phyloP scores from a whole-genome alignment of 495 filamentous ascomycete species.

The Recurvomyces mirabilis region DNA sequence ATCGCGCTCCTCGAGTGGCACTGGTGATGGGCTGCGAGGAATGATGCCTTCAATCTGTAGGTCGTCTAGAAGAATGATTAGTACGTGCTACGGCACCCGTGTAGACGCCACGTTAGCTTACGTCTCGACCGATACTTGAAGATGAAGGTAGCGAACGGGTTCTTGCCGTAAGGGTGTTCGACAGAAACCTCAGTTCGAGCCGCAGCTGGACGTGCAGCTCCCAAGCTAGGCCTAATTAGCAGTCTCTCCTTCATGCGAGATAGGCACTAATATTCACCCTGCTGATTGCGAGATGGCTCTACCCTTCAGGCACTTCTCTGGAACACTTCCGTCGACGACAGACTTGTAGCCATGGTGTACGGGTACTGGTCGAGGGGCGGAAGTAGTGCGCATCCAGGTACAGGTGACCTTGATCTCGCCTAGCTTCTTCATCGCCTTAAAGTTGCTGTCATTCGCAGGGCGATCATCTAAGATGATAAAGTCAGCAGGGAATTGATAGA shows the following conservation, averaged over 20 bases:
- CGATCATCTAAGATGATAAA: background rate
- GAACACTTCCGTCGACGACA: background rate
- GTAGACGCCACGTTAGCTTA: background rate
- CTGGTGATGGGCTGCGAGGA: constrained; percentile 17
- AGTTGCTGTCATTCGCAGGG: background rate
- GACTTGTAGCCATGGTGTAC: too few species aligned
- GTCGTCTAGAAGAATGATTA: constrained; percentile 15
- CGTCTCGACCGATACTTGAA: constrained; percentile 21
- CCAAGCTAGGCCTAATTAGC: constrained; percentile 1
- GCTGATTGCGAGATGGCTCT: constrained; percentile 13
- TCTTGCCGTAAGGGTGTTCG: constrained; percentile 3
- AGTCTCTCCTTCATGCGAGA: background rate
- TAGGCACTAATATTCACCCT: constrained; percentile 5
- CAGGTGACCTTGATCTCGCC: background rate
- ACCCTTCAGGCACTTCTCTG: constrained; percentile 22
- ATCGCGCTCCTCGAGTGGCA: constrained; percentile 19
- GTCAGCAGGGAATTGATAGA: background rate
- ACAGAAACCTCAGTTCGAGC: background rate
- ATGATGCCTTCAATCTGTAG: constrained; percentile 21
- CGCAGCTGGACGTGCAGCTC: background rate
- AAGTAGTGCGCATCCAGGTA: too few species aligned
- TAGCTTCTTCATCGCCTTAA: background rate
- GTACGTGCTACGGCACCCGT: background rate
- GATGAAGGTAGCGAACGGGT: constrained; percentile 11
- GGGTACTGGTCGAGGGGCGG: too few species aligned